Percentiles rank a stretch among this genome's conserved stretches.
Conservation (phyloP, 306 rosid species). For the Lathyrus tuberosus region DNA sequence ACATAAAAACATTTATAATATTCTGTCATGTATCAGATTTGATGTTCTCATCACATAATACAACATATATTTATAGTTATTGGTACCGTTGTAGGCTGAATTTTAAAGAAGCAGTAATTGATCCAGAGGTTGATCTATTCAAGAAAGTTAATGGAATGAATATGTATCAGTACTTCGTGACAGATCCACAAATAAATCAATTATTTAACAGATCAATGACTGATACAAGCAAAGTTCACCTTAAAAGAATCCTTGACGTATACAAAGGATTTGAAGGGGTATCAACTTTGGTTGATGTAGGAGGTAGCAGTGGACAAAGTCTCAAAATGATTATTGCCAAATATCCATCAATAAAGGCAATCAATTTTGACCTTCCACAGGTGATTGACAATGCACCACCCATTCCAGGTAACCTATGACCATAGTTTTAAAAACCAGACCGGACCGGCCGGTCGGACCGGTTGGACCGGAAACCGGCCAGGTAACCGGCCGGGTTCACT, state of each 20-base stretch:
- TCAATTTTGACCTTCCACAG: slow-evolving; percentile 51
- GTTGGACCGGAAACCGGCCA: no score
- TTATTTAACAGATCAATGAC: slow-evolving; percentile 41
- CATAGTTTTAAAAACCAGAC: no score
- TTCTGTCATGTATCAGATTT: no score
- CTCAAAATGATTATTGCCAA: slow-evolving; percentile 40
- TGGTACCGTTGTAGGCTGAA: slow-evolving; percentile 20
- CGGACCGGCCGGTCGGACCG: no score
- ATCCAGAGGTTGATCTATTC: slow-evolving; percentile 40
- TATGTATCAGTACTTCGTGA: slow-evolving; percentile 13
- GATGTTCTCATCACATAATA: no score
- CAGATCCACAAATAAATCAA: slow-evolving; percentile 9
- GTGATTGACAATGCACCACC: slow-evolving; percentile 41
- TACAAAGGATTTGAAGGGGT: slow-evolving; percentile 44
- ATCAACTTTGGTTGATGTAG: slow-evolving; percentile 48
- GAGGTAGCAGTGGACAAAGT: slow-evolving; percentile 43
- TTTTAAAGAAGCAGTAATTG: slow-evolving; percentile 41
- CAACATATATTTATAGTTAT: no score
- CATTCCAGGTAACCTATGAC: slow-evolving; percentile 24
- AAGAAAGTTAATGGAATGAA: slow-evolving; percentile 40
- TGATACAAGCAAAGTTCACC: background rate
- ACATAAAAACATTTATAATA: no score
- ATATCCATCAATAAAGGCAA: slow-evolving; percentile 42
- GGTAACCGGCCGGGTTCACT: no score
- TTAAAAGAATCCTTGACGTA: slow-evolving; percentile 35